Evolutionary conservation across 495 filamentous ascomycete genomes (phyloP).

Genomic region (Neurospora africana): DNA sequence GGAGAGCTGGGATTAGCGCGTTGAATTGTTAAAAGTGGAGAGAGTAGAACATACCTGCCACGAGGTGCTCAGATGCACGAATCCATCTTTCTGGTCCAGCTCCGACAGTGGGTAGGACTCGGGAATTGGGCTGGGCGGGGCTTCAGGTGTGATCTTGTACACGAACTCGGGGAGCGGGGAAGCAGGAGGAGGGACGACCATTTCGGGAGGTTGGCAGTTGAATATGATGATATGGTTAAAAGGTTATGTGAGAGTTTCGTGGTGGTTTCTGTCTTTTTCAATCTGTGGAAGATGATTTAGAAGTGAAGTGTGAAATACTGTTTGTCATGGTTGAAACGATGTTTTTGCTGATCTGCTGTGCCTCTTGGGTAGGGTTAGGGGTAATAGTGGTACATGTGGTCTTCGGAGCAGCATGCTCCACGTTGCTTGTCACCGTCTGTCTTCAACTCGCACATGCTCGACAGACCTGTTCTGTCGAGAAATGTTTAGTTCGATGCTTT

Average conservation of each 20-base stretch:
- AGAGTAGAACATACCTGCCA: slow-evolving; percentile 27
- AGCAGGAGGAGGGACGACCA: slow-evolving; percentile 12
- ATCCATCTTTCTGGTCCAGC: slow-evolving; percentile 41
- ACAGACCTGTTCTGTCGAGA: neutral
- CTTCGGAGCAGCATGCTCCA: neutral
- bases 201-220: neutral
- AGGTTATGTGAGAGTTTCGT: too few species aligned
- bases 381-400: neutral
- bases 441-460: neutral
- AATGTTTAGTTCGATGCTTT: neutral
- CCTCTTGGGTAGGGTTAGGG: neutral
- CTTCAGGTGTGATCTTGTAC: slow-evolving; percentile 40
- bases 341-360: neutral
- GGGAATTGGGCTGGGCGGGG: slow-evolving; percentile 39
- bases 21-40: neutral
- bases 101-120: slow-evolving; percentile 36
- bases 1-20: neutral
- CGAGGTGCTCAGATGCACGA: slow-evolving; percentile 41
- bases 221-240: neutral
- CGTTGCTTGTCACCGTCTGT: neutral
- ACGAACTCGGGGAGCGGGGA: slow-evolving; percentile 33
- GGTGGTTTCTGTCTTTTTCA: too few species aligned
- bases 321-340: neutral
- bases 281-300: too few species aligned
- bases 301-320: neutral